Evolutionary conservation across 2,329 filamentous ascomycete genomes (phyloP), one percentile per base, ranked within the genome.

Genomic region (Dactylellina parvicollis): DNA sequence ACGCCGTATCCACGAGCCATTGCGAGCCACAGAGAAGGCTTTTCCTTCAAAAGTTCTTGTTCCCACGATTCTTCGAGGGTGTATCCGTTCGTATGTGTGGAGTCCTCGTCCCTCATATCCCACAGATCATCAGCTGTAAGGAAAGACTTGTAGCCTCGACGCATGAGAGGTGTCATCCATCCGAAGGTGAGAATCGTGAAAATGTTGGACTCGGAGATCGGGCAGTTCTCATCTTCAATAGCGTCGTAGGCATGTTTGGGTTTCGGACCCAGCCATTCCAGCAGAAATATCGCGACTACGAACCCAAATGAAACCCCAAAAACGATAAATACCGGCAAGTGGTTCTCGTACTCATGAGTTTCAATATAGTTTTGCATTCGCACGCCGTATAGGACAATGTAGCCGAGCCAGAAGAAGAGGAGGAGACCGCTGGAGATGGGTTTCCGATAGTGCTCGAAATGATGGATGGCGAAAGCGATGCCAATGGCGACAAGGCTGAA

Each of bases 121-220:
- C 96, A 99, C 22, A 99, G 85, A 80, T 99, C 94, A 75, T 97
- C 92, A 80, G 98, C 92, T 0, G 92, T 96, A 74, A 99, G 84
- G 80, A 88, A 99, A 70, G 93, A 88, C 79, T 90, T 91, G 83
- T 99, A 98, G 0, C 95, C 95, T 79, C 90, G 90, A 79, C 89
- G 92, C 95, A 99, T 99, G 86, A 99, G 83, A 0, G 95, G 93
- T 0, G 95, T 98, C 94, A 99, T 97, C 95, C 95, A 99, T 61
- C 90, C 89, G 81, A 99, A 99, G 0, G 94, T 96, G 47, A 99
- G 85, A 55, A 91, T 88, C 2, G 94, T 96, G 82, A 99, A 99
- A 57, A 98, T 85, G 72, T 94, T 92, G 10, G 95, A 93, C 80
- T 96, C 96, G 81, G 98, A 93, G 75, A 91, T 88, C 0, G 90